A percentile compares a stretch with the other conserved stretches of the same genome.
Conservation (phyloP, 257 asterid genomes). For the Gynochthodes officinalis region DNA sequence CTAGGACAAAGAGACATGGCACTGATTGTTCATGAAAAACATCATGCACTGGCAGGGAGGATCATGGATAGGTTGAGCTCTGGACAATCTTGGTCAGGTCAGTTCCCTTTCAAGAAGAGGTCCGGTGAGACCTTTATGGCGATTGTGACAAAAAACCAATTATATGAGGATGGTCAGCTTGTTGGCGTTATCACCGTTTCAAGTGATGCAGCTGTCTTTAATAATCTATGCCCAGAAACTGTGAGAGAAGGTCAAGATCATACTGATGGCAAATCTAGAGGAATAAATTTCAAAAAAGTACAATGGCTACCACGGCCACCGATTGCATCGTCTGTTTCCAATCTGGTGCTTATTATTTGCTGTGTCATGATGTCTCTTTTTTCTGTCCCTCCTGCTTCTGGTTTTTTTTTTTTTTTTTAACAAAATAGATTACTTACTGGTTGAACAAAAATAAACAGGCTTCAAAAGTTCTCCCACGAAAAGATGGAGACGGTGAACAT, state of each 20-base stretch:
- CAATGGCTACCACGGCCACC: conserved; percentile 32
- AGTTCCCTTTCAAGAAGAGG: conserved; percentile 53
- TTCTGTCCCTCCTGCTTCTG: conserved; percentile 8
- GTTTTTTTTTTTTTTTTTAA: conserved; percentile 9
- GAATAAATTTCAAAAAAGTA: conserved; percentile 37
- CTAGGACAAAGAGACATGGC: conserved; percentile 41
- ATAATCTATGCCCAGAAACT: conserved; percentile 22
- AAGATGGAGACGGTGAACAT: conserved; percentile 31
- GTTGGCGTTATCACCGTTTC: conserved; percentile 65
- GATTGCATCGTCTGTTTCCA: conserved; percentile 52
- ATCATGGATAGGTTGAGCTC: conserved; percentile 38
- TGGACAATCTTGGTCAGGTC: conserved; percentile 71
- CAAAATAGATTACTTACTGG: conserved; percentile 12
- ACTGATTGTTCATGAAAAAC: conserved; percentile 46
- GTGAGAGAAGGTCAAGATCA: conserved; percentile 24
- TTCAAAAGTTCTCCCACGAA: conserved; percentile 36
- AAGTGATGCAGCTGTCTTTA: conserved; percentile 61
- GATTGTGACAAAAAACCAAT: conserved; percentile 55
- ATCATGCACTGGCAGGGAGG: conserved; percentile 28
- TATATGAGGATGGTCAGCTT: conserved; percentile 64
- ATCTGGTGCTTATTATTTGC: conserved; percentile 50
- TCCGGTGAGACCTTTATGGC: conserved; percentile 60
- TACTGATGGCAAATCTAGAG: conserved; percentile 27
- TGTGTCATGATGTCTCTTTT: conserved; percentile 14
- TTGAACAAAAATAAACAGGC: conserved; percentile 44